Evolutionary conservation across 2,329 filamentous ascomycete species (phyloP), one percentile per base, ranked within the genome.

Genomic region (Dactylellina cionopaga): DNA sequence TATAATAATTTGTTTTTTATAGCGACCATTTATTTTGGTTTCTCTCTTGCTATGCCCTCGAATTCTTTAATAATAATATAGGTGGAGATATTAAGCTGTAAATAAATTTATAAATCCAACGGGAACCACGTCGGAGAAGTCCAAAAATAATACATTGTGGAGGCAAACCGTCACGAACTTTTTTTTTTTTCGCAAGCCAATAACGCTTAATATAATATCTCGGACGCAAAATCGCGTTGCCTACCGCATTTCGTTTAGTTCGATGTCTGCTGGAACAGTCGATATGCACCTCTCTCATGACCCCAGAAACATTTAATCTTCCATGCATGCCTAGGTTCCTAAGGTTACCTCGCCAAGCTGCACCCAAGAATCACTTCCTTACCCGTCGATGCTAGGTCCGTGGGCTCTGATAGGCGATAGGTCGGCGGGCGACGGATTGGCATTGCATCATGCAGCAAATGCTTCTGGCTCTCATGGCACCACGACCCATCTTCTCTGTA

Each of bases 401-500:
- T 66, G 51, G n/a, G 27, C 17, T 58, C 33, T 58, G 60, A 65
- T 65, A 65, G 60, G 41, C 49, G 49, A 43, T 39, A 27, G 17
- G 33, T 37, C 9, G 29, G 17, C 22, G n/a, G n/a, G n/a, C n/a
- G n/a, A n/a, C 13, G 17, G 29, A 39, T 55, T 41, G 43, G 22
- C 58, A 68, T 68, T 59, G 63, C 63, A 68, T 68, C 54, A 68
- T 60, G 63, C 63, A 68, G 44, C 41, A 33, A 52, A 19, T 51
- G 31, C 19, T 51, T 33, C 33, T 56, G 37, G 15, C 27, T 62
- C 31, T 15, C 5, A 52, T 52, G 29, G 29, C 25, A n/a, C 39
- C 17, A 31, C 22, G 17, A 1, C 27, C 6, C 33, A 15, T 15
- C 25, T 5, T 3, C 25, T 4, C 35, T n/a, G 13, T 4, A 15